Evolutionary conservation across 83 land plant species (phyloP).

Genomic region (Isoetes engelmannii): DNA sequence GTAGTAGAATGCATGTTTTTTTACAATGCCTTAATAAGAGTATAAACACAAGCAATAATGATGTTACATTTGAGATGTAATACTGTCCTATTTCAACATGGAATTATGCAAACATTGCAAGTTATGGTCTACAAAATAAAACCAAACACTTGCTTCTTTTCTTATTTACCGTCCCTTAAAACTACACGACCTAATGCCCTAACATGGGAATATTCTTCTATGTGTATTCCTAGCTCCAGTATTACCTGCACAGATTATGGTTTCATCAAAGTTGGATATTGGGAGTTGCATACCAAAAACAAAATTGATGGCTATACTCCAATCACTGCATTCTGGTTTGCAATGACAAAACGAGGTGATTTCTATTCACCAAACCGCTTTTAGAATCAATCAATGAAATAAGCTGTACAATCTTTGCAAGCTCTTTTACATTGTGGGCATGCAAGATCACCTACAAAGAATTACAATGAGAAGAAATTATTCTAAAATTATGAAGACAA

Average conservation of each 20-base stretch:
- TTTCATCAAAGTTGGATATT: background rate
- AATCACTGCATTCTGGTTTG: slow-evolving; percentile 85
- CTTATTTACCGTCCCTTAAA: slow-evolving; percentile 47
- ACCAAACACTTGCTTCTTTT: no score
- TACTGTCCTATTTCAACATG: no score
- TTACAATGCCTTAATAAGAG: no score
- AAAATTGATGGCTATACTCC: slow-evolving; percentile 39
- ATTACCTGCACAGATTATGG: slow-evolving; percentile 41
- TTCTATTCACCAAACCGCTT: slow-evolving; percentile 53
- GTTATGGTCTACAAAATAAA: no score
- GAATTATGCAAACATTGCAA: no score
- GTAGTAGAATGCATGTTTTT: no score
- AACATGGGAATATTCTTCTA: slow-evolving; percentile 61
- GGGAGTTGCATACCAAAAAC: background rate
- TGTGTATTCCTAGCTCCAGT: slow-evolving; percentile 50
- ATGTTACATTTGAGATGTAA: no score
- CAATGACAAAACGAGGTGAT: slow-evolving; percentile 57
- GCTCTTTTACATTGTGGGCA: slow-evolving; percentile 82
- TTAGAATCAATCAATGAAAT: slow-evolving; percentile 66
- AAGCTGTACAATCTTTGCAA: slow-evolving; percentile 58
- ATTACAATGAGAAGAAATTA: background rate
- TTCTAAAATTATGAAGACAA: no score
- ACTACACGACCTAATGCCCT: slow-evolving; percentile 69
- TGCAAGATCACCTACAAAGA: slow-evolving; percentile 67
- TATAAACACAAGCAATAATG: no score